Conservation (phyloP, 768 basidiomycete genomes). For the Auriscalpium microsporum region DNA sequence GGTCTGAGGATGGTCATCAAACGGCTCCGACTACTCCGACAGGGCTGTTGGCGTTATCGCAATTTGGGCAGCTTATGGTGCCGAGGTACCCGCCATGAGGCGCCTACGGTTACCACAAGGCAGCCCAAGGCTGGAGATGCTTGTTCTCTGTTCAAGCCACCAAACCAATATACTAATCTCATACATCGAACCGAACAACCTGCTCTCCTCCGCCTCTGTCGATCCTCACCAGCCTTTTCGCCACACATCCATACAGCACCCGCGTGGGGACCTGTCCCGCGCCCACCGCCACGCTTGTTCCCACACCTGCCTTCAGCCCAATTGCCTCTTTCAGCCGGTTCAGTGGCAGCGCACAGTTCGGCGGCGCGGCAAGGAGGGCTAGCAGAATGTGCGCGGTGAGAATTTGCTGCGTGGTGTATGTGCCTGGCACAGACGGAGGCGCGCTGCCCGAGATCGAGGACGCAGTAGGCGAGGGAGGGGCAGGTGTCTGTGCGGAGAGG, state of each 20-base stretch:
- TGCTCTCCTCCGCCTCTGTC: constrained; percentile 71
- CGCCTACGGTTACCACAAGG: no score
- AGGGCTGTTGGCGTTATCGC: no score
- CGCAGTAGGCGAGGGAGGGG: constrained; percentile 47
- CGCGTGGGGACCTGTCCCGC: constrained; percentile 44
- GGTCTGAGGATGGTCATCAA: no score
- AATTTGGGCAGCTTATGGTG: no score
- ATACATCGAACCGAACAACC: constrained; percentile 63
- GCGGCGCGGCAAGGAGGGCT: constrained; percentile 44
- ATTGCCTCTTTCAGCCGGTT: constrained; percentile 55
- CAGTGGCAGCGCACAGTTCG: constrained; percentile 49
- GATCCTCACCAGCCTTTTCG: constrained; percentile 69
- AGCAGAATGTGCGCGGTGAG: constrained; percentile 62
- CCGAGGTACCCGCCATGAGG: no score
- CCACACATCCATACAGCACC: constrained; percentile 71
- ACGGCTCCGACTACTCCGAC: no score
- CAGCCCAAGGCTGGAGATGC: no score
- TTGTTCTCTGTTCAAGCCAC: no score
- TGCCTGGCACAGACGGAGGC: constrained; percentile 20
- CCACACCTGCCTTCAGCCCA: constrained; percentile 30
- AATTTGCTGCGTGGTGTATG: constrained; percentile 58
- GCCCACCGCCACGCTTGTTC: constrained; percentile 17
- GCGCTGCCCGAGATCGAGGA: constrained; percentile 43
- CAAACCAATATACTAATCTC: background rate
- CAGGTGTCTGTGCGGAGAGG: constrained; percentile 41